These are phyloP conservation scores for Epichloe typhina DNA, from an alignment of 2,329 filamentous ascomycete species.

Conservation along the genomic window DNA sequence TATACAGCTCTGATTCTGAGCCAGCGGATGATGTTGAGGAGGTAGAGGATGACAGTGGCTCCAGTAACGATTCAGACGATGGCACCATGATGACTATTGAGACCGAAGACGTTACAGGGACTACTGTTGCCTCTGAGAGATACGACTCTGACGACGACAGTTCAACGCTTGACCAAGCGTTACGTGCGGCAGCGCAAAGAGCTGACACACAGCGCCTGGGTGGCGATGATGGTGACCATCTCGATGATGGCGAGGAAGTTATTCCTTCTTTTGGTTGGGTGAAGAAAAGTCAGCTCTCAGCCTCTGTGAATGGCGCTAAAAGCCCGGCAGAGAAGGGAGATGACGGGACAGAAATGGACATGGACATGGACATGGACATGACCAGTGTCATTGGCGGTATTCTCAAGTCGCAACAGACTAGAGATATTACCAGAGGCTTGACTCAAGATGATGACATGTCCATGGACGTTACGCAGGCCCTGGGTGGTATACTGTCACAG, in stretches of 20 bases:
- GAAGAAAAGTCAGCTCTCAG: conserved; percentile 32
- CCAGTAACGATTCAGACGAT: conserved; percentile 52
- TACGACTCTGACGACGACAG: conserved; percentile 53
- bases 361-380: conserved; percentile 37
- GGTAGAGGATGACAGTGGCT: conserved; percentile 34
- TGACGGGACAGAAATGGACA: conserved; percentile 19
- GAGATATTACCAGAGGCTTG: conserved; percentile 21
- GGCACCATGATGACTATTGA: conserved; percentile 75
- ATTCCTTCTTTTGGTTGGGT: conserved; percentile 68
- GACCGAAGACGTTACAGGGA: conserved; percentile 61
- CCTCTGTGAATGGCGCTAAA: conserved; percentile 10
- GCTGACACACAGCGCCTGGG: conserved; percentile 61
- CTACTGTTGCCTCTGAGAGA: conserved; percentile 49
- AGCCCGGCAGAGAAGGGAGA: conserved; percentile 20
- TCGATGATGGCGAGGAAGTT: conserved; percentile 53
- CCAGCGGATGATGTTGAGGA: conserved; percentile 41
- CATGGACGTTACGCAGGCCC: conserved; percentile 82
- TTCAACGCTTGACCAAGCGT: conserved; percentile 60
- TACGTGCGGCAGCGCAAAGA: conserved; percentile 59
- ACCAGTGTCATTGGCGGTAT: conserved; percentile 44
- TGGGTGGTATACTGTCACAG: conserved; percentile 62
- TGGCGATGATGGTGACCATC: conserved; percentile 32
- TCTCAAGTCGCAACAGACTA: conserved; percentile 29
- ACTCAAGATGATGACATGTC: conserved; percentile 57
- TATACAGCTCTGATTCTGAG: conserved; percentile 58